Evolutionary conservation across 345 rosid species (phyloP).

Genomic region (Aurinia saxatilis): DNA sequence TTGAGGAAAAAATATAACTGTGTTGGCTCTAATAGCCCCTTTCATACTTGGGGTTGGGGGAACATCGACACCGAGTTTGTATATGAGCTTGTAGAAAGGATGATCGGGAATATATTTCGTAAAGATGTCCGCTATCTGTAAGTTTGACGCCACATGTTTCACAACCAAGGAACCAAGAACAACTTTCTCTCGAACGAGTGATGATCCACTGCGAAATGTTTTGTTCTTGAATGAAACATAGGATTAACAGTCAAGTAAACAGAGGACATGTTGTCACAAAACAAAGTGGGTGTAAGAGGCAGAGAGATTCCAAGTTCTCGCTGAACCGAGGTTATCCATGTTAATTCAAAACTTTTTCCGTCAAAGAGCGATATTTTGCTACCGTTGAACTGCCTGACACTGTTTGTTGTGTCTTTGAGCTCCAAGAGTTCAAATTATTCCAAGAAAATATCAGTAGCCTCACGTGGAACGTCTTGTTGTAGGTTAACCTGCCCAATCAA

Average conservation of each 20-base stretch:
- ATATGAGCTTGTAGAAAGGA: accelerated
- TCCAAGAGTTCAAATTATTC: not conserved
- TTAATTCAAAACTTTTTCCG: not conserved
- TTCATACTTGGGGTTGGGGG: not conserved
- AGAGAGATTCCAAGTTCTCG: not conserved
- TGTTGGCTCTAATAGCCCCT: not conserved
- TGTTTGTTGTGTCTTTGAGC: not conserved
- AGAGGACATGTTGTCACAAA: not conserved
- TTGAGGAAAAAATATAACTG: too few relatives aligned
- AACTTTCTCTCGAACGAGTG: not conserved
- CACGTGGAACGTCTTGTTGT: not conserved
- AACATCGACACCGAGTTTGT: not conserved
- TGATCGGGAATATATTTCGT: not conserved
- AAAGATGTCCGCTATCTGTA: not conserved
- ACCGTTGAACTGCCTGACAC: not conserved
- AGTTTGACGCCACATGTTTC: not conserved
- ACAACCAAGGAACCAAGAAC: not conserved
- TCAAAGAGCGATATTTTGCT: not conserved
- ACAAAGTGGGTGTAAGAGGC: not conserved
- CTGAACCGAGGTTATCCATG: not conserved
- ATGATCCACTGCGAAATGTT: not conserved
- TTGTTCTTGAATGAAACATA: not conserved
- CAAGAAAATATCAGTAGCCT: not conserved
- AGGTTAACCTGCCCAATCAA: not conserved
- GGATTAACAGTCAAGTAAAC: not conserved